These are phyloP conservation scores for Xerophyta viscosa DNA, from an alignment of 106 monocot species.

Conservation along the genomic window DNA sequence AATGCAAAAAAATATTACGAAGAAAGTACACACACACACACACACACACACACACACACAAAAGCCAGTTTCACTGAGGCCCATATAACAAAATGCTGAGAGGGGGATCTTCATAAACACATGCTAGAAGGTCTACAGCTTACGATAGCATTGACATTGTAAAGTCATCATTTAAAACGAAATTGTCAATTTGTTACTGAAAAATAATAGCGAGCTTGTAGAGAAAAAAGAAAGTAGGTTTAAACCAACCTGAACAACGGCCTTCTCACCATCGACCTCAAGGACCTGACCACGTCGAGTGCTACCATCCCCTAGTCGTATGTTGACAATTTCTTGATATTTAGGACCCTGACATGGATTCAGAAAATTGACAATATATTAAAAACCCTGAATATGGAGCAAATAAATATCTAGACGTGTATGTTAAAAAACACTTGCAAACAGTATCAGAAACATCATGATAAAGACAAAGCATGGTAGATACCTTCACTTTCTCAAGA, in stretches of 20 bases:
- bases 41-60: no score
- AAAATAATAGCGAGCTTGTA: no score
- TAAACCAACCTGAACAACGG: conserved; percentile 83
- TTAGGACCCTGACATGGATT: conserved; percentile 70
- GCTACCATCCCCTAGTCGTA: conserved; percentile 91
- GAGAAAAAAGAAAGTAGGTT: background rate
- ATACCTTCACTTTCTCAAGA: conserved; percentile 98
- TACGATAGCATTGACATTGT: no score
- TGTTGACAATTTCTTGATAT: conserved; percentile 98
- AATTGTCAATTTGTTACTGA: no score
- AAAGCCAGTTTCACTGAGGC: no score
- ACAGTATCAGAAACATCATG: background rate
- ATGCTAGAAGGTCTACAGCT: no score
- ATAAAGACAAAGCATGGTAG: background rate
- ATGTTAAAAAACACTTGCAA: background rate
- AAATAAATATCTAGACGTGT: background rate
- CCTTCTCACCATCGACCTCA: conserved; percentile 99
- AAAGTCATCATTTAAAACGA: no score
- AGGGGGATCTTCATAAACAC: no score
- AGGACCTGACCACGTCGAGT: conserved; percentile 96
- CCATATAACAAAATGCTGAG: no score
- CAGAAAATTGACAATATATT: background rate
- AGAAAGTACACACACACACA: background rate
- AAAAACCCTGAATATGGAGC: background rate
- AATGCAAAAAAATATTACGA: background rate